Base-by-base conservation (phyloP, 495 filamentous ascomycete species). In the Delitschia confertaspora region DNA sequence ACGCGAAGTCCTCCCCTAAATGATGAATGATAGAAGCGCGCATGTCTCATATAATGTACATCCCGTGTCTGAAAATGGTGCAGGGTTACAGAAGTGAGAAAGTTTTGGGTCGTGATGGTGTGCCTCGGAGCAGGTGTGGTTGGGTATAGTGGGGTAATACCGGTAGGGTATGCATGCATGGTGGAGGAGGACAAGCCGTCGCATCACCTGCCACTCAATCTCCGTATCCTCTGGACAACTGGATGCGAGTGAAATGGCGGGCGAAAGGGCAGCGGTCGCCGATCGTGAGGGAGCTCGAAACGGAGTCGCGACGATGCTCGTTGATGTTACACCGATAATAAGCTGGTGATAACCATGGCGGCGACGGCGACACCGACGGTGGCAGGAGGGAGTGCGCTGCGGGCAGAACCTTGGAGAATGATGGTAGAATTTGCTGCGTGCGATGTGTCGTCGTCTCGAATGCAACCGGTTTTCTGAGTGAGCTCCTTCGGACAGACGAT, bases 401-500 rank as follows among this genome's bases (percentile, higher is more conserved):
- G n/a, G n/a, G n/a, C n/a, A n/a, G n/a, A n/a, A n/a, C n/a, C n/a
- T n/a, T n/a, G n/a, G n/a, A n/a, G n/a, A n/a, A n/a, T n/a, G 13
- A 34, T n/a, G 24, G 22, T 40, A 36, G 41, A 33, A 10, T 27
- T 17, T 9, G 43, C 8, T 20, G 43, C 32, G 20, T 31, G 14
- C 3, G 39, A 33, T 2, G 14, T 21, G 7, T 55, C 51, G 46
- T 55, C 51, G 41, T 45, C 33, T 8, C 51, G 51, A 21, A 11
- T 32, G 42, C 51, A 55, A 7, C 24, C 27, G 16, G 51, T 55
- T 22, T 30, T 80, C 38, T 64, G 63, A 23, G 74, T 74, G 39
- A 82, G 58, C 13, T 60, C 74, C 11, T 71, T 63, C 21, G 78
- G 78, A 64, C 78, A 81, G 30, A 71, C 60, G 14, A 80, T 71